Evolutionary conservation across 1,139 yeast genomes (phyloP), one percentile per base, ranked within the genome.

Genomic region (Hemisphaericaspora lyxosophila): DNA sequence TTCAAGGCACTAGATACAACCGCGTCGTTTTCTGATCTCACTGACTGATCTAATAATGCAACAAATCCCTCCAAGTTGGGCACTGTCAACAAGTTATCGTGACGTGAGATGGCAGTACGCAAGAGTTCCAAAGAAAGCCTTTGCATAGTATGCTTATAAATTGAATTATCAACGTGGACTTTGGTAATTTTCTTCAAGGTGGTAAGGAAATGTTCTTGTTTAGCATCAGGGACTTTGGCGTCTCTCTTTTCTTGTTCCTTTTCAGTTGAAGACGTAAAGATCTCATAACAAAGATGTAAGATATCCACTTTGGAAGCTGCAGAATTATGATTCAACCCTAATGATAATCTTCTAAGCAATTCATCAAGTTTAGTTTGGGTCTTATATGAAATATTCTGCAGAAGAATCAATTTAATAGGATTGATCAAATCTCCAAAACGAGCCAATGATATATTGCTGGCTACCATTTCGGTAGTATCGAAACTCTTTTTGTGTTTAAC

Each of bases 401-500:
- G 65, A 31, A 87, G 62, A 43, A 92, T 64, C 40, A 77, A 62
- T 53, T 82, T 82, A 26, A 92, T 67, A 1, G 98, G 98, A 12
- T 70, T 70, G 18, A 92, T 62, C 23, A 94, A 62, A 36, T 63
- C 62, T n/a, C 74, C 69, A 56, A 90, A 86, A 33, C 68, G 62
- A 5, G 70, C 59, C 44, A 90, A 65, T n/a, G 76, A 66, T 30
- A 90, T 75, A 52, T 82, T 80, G 6, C 80, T 61, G 0, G 96
- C 76, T 34, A 90, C 55, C 15, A 89, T 66, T 59, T 90, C 96
- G 27, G 84, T 94, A 5, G 95, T 82, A 50, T 92, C 97, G 56
- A 70, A 85, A 69, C 96, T 85, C 62, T 87, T 89, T 54, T 87
- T 87, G 50, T 81, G 83, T 54, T 87, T 89, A 29, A 92, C 94